Percentiles rank a stretch among this genome's conserved stretches.
These are phyloP conservation scores for Hypomontagnella submonticulosa DNA, from an alignment of 495 filamentous ascomycete species.

Conservation along the genomic window DNA sequence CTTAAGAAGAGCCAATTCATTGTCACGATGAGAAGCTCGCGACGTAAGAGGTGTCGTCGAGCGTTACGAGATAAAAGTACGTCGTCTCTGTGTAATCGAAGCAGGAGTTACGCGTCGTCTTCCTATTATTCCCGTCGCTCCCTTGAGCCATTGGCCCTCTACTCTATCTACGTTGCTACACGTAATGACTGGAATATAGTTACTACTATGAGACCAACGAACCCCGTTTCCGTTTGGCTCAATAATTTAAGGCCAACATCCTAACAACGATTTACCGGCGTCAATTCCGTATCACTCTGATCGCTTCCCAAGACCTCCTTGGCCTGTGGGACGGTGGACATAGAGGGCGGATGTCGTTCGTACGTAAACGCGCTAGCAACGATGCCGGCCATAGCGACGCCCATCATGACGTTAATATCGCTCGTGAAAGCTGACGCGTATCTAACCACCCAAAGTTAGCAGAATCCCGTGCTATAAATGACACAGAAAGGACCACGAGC, in stretches of 20 bases:
- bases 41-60: too few species aligned
- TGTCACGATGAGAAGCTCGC: too few species aligned
- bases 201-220: too few species aligned
- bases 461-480: neutral
- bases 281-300: conserved; percentile 44
- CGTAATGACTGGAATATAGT: too few species aligned
- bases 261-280: conserved; percentile 11
- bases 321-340: conserved; percentile 37
- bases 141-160: too few species aligned
- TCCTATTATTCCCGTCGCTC: too few species aligned
- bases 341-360: conserved; percentile 38
- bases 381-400: conserved; percentile 44
- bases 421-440: conserved; percentile 48
- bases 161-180: too few species aligned
- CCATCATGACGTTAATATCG: conserved; percentile 48
- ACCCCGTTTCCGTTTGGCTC: too few species aligned
- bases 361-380: conserved; percentile 45
- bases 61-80: too few species aligned
- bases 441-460: conserved; percentile 15
- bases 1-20: too few species aligned
- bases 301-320: conserved; percentile 46
- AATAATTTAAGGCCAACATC: neutral
- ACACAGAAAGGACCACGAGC: neutral
- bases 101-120: too few species aligned
- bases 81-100: too few species aligned